These are phyloP conservation scores for Clavaria fumosa DNA, from an alignment of 768 basidiomycete species.

Conservation along the genomic window DNA sequence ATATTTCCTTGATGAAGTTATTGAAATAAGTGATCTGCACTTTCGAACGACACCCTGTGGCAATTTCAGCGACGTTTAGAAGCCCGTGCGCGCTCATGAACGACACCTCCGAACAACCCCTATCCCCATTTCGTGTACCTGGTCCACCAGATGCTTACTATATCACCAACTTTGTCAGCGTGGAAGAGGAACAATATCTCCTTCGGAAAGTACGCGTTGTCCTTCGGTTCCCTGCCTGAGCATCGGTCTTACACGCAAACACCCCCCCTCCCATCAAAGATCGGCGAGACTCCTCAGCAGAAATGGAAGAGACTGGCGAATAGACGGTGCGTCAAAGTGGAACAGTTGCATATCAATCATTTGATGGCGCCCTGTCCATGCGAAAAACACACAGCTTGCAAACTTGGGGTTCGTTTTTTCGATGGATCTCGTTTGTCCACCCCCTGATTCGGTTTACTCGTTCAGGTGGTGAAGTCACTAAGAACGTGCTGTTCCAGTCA, in stretches of 20 bases:
- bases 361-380: constrained; percentile 1
- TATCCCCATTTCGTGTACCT: constrained; percentile 19
- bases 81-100: not conserved
- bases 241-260: constrained; percentile 8
- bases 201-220: constrained; percentile 45
- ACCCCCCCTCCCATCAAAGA: constrained; percentile 27
- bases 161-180: constrained; percentile 30
- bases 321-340: constrained; percentile 36
- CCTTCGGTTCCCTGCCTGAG: not conserved
- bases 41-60: not conserved
- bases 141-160: constrained; percentile 39
- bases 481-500: constrained; percentile 53
- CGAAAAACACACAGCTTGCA: constrained; percentile 35
- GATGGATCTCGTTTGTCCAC: not conserved
- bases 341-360: not conserved
- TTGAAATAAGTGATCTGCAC: not conserved
- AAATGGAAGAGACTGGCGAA: constrained; percentile 70
- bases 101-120: constrained; percentile 6
- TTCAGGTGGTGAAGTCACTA: constrained; percentile 65
- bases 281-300: constrained; percentile 58
- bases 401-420: constrained; percentile 42
- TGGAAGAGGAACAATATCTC: constrained; percentile 63
- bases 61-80: not conserved
- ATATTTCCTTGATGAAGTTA: not conserved
- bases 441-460: constrained; percentile 7